A percentile compares a stretch with the other conserved stretches of the same genome.
Conservation (phyloP, 306 rosid species). For the Begonia peltatifolia region DNA sequence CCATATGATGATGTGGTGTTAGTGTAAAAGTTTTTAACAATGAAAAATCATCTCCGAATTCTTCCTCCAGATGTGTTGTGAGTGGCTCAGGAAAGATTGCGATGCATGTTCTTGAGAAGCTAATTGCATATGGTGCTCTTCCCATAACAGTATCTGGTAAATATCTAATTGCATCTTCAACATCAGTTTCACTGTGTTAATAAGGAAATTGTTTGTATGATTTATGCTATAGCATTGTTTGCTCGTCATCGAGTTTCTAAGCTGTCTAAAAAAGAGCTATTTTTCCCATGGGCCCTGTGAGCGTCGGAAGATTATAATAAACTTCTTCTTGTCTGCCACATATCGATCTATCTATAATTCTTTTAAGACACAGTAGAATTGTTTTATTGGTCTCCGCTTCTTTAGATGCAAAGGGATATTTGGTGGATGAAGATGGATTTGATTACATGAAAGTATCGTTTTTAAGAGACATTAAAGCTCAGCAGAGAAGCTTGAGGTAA, state of each 20-base stretch:
- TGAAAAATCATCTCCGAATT: slow-evolving; percentile 15
- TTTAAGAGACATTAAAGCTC: slow-evolving; percentile 82
- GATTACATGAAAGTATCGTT: slow-evolving; percentile 81
- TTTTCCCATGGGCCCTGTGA: too few relatives aligned
- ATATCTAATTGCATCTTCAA: slow-evolving; percentile 6
- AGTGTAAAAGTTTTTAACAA: slow-evolving; percentile 4
- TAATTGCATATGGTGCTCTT: slow-evolving; percentile 86
- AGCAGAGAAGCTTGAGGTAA: slow-evolving; percentile 84
- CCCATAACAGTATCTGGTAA: slow-evolving; percentile 90
- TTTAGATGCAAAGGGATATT: slow-evolving; percentile 80
- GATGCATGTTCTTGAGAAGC: slow-evolving; percentile 95
- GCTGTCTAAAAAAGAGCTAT: too few relatives aligned
- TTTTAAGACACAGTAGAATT: too few relatives aligned
- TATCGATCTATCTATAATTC: too few relatives aligned
- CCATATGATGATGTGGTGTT: not conserved
- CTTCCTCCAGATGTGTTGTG: slow-evolving; percentile 56
- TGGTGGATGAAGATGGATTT: slow-evolving; percentile 97
- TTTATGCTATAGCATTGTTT: too few relatives aligned
- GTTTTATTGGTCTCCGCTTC: too few relatives aligned
- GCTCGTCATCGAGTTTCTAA: too few relatives aligned
- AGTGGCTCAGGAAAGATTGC: slow-evolving; percentile 99
- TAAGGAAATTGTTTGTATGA: too few relatives aligned
- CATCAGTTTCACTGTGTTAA: not conserved
- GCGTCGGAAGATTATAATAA: too few relatives aligned
- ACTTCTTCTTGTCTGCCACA: too few relatives aligned